These are phyloP conservation scores for Phytophthora lateralis DNA, from an alignment of 352 stramenopile species.

Conservation along the genomic window DNA sequence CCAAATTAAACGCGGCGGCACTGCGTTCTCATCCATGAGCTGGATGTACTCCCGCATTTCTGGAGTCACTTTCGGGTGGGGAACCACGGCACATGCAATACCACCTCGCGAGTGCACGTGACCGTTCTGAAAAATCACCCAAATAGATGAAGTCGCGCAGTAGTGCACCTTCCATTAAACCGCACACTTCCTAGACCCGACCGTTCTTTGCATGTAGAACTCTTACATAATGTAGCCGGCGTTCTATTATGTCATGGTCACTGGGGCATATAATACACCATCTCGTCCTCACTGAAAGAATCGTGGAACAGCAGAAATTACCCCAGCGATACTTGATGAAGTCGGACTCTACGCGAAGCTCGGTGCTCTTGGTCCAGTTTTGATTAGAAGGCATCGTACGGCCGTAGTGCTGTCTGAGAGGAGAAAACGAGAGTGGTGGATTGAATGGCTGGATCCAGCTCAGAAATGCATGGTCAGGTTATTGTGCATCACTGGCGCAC, in stretches of 20 bases:
- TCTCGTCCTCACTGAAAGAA: not conserved
- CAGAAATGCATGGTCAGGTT: no score
- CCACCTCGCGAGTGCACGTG: not conserved
- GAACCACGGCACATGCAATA: not conserved
- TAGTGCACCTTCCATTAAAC: constrained; percentile 7
- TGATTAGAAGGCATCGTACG: constrained; percentile 3
- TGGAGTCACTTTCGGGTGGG: constrained; percentile 5
- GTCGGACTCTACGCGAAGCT: not conserved
- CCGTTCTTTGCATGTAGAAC: not conserved
- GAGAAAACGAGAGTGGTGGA: not conserved
- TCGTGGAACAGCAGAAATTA: constrained; percentile 7
- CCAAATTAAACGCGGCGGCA: constrained; percentile 6
- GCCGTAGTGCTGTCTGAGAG: not conserved
- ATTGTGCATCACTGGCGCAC: no score
- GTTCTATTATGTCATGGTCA: constrained; percentile 12
- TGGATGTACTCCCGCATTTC: constrained; percentile 10
- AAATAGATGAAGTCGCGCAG: not conserved
- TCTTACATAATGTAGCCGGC: constrained; percentile 8
- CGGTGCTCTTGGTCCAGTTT: constrained; percentile 3
- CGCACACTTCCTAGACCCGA: not conserved
- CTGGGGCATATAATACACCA: constrained; percentile 7
- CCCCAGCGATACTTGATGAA: constrained; percentile 5
- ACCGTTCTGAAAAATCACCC: not conserved
- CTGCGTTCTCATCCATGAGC: constrained; percentile 12
- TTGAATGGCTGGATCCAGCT: no score